phyloP scores from a whole-genome alignment of 441 rosid genomes.

The Adansonia grandidieri region DNA sequence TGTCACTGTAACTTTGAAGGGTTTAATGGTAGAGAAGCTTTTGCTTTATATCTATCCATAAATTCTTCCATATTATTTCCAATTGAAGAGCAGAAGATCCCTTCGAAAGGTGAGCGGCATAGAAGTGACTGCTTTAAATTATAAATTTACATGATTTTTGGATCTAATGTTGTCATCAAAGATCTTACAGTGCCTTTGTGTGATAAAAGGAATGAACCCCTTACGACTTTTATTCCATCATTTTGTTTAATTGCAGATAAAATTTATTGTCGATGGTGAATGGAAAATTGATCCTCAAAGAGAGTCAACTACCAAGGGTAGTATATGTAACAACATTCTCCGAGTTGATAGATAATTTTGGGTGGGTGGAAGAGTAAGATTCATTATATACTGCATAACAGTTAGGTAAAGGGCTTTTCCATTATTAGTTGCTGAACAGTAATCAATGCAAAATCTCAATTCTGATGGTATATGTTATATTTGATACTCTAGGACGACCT shows the following conservation, averaged over 20 bases:
- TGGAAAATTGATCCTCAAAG: conserved; percentile 70
- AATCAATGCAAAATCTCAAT: neutral
- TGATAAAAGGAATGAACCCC: neutral
- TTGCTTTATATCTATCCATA: neutral
- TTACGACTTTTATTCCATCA: neutral
- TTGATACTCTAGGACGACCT: neutral
- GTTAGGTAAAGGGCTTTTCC: conserved; percentile 33
- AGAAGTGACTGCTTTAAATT: neutral
- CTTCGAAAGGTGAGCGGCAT: neutral
- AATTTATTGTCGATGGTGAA: conserved; percentile 79
- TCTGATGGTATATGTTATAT: neutral
- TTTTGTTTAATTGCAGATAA: conserved; percentile 50
- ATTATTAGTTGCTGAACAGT: neutral
- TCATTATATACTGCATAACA: neutral
- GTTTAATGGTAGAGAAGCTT: neutral
- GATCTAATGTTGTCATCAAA: neutral
- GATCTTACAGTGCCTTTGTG: neutral
- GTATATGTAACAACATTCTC: conserved; percentile 74
- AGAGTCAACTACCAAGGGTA: conserved; percentile 56
- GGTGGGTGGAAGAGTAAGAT: conserved; percentile 23
- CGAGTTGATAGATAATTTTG: conserved; percentile 48
- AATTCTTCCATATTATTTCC: neutral
- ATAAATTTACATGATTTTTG: conserved; percentile 4
- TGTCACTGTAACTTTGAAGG: neutral
- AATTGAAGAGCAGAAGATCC: neutral